Base-by-base conservation (phyloP, 2,329 filamentous ascomycete genomes). In the Beauveria pseudobassiana region DNA sequence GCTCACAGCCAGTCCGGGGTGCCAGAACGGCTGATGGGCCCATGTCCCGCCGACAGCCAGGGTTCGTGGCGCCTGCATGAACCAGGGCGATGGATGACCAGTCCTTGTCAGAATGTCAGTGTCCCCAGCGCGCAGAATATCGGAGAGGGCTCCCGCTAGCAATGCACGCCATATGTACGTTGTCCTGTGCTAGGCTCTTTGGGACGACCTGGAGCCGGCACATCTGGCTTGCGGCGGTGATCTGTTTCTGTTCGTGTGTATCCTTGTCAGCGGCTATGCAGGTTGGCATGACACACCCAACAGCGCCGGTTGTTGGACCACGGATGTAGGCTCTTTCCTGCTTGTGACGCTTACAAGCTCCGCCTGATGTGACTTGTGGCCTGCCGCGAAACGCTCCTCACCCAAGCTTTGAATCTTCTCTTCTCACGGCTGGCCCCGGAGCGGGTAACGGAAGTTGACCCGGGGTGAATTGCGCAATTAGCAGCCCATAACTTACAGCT, bases 21-120 rank as follows among this genome's bases (percentile, higher is more conserved):
- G 49, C 57, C 57, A 60, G 57, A 60, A 60, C 57, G 57, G 57
- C 49, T 60, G 57, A 53, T 60, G 57, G 57, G 57, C 38, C 49
- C 26, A 18, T n/a, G 48, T 51, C 46, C 56, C 48, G 34, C 56
- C 56, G 38, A 46, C 43, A 49, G 59, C 48, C 59, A 56, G 59
- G 59, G 59, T 62, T 62, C 59, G 52, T 62, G 52, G 52, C 59
- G 43, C 38, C 59, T 62, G 59, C 59, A 62, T 62, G 59, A 62
- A 62, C 59, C 51, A 54, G 59, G 59, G 30, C 59, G 45, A 62
- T 57, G 52, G n/a, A 48, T 26, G 52, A 45, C 46, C 53, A 26
- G 53, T 26, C 48, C 46, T 58, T 24, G 48, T 10, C 22, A 22
- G 14, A 24, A 26, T 12, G 22, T 34, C n/a, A 49, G 45, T 45